Percentiles rank a stretch among this genome's conserved stretches.
phyloP scores from a whole-genome alignment of 108 stramenopile species.

The Parietichytrium sp. region DNA sequence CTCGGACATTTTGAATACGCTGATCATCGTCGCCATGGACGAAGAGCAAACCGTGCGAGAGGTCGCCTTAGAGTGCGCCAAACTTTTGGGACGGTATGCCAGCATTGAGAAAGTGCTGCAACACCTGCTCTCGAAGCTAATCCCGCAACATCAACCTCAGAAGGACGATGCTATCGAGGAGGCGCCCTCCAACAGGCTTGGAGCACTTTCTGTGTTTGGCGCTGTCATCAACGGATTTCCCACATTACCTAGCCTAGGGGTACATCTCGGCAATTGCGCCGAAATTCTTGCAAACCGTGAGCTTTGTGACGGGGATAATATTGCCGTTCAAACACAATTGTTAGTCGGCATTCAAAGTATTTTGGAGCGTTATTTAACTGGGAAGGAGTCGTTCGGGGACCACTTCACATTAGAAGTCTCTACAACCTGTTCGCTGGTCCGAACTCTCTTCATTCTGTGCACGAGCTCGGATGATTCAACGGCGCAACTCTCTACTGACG shows the following conservation, averaged over 20 bases:
- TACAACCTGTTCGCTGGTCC: not conserved
- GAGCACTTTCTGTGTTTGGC: not conserved
- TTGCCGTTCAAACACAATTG: not conserved
- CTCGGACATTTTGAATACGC: not conserved
- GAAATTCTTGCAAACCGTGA: not conserved
- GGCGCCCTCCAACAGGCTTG: not conserved
- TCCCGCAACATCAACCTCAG: not conserved
- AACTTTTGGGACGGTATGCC: not conserved
- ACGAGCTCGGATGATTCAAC: not conserved
- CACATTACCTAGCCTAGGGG: not conserved
- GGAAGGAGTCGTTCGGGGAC: too few species aligned
- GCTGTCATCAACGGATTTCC: not conserved
- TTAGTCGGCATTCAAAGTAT: not conserved
- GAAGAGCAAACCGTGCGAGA: constrained; percentile 33
- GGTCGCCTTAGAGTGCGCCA: not conserved
- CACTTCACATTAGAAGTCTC: not conserved
- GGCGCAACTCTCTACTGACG: not conserved
- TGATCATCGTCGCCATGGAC: not conserved
- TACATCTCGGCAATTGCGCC: not conserved
- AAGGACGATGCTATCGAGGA: not conserved
- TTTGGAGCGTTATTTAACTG: too few species aligned
- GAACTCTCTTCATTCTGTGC: not conserved
- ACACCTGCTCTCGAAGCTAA: not conserved
- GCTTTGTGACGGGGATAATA: not conserved
- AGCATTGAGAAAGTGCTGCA: not conserved